Evolutionary conservation across 306 rosid genomes (phyloP).

Genomic region (Morella rubra): DNA sequence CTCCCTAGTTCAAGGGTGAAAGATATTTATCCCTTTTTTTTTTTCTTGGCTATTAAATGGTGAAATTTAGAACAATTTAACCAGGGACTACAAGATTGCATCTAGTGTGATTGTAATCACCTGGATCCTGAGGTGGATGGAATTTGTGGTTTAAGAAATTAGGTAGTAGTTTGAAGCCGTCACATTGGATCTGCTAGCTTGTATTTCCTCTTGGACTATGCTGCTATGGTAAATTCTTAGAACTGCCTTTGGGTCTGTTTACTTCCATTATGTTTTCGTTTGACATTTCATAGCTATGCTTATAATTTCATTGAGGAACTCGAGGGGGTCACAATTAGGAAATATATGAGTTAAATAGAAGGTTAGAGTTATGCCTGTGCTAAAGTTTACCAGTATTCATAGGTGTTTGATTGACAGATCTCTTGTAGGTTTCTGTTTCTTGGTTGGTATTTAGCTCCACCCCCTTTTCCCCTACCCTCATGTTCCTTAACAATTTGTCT

Average conservation of each 20-base stretch:
- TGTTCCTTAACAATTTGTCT: background rate
- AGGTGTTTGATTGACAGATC: background rate
- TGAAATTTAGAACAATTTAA: background rate
- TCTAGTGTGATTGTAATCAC: background rate
- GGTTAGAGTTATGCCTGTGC: background rate
- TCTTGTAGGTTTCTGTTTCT: background rate
- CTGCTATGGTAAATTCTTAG: background rate
- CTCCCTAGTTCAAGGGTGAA: background rate
- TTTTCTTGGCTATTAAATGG: too few species aligned
- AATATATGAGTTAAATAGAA: background rate
- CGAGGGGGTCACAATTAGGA: background rate
- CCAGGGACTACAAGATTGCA: background rate
- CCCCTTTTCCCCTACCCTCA: background rate
- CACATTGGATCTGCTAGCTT: background rate
- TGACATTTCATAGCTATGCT: background rate
- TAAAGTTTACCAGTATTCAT: background rate
- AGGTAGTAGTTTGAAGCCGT: background rate
- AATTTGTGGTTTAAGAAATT: background rate
- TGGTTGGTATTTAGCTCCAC: background rate
- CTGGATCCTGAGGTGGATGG: slow-evolving; percentile 3
- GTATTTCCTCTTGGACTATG: background rate
- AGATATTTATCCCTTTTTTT: background rate
- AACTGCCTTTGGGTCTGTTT: background rate
- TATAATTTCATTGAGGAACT: background rate
- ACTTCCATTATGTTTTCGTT: background rate